These are phyloP conservation scores for Typha latifolia DNA, from an alignment of 176 grass and related monocot genomes.

Conservation along the genomic window DNA sequence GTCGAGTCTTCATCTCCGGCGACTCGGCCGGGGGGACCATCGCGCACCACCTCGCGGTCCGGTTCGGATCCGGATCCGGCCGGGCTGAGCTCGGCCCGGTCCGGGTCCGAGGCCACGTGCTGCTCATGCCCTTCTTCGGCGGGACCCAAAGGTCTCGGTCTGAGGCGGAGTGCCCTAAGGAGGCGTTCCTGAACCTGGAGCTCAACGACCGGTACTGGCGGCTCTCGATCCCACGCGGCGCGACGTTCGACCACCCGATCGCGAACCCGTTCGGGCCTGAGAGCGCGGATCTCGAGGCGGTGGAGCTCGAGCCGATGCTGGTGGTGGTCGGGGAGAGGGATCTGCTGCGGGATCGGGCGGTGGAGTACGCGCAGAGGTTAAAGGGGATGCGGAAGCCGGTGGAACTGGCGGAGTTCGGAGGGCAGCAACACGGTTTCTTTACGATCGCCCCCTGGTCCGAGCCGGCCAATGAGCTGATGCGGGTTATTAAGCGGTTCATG, in stretches of 20 bases:
- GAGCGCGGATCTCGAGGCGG: conserved; percentile 32
- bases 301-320: conserved; percentile 50
- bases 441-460: conserved; percentile 62
- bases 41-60: conserved; percentile 66
- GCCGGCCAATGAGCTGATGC: conserved; percentile 56
- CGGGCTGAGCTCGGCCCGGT: conserved; percentile 34
- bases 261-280: conserved; percentile 65
- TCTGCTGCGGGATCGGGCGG: conserved; percentile 65
- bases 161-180: conserved; percentile 59
- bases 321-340: conserved; percentile 58
- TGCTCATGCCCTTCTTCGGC: conserved; percentile 78
- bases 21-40: conserved; percentile 77
- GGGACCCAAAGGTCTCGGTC: conserved; percentile 44
- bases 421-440: conserved; percentile 92
- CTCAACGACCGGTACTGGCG: conserved; percentile 86
- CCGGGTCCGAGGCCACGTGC: conserved; percentile 40
- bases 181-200: conserved; percentile 50
- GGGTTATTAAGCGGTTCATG: conserved; percentile 48
- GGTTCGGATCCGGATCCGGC: conserved; percentile 35
- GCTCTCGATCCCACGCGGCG: conserved; percentile 54
- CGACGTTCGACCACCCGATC: conserved; percentile 48
- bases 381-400: conserved; percentile 61
- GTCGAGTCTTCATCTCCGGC: conserved; percentile 54
- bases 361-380: conserved; percentile 52
- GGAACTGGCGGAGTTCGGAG: conserved; percentile 47